phyloP scores from a whole-genome alignment of 1,139 yeast species.

The Lodderomyces jiufengensis region DNA sequence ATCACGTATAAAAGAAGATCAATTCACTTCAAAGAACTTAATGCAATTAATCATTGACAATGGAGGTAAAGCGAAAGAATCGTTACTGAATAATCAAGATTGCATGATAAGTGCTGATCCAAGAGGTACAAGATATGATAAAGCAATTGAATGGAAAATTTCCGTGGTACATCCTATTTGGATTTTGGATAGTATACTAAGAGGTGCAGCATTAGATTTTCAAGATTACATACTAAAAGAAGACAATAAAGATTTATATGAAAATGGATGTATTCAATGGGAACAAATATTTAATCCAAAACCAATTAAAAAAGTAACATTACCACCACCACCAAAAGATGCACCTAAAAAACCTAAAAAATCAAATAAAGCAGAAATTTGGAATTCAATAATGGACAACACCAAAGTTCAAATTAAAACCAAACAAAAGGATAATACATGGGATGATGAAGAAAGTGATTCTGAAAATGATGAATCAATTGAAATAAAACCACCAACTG shows the following conservation, averaged over 20 bases:
- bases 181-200: conserved; percentile 58
- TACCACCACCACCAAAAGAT: conserved; percentile 8
- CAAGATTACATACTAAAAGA: conserved; percentile 37
- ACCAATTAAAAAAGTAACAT: conserved; percentile 3
- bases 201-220: conserved; percentile 58
- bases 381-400: conserved; percentile 51
- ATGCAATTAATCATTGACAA: conserved; percentile 38
- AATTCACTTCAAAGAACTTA: conserved; percentile 23
- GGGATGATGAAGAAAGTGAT: conserved; percentile 28
- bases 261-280: conserved; percentile 58
- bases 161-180: conserved; percentile 75
- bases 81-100: conserved; percentile 49
- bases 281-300: conserved; percentile 19
- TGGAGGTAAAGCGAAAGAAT: conserved; percentile 61
- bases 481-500: neutral
- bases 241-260: conserved; percentile 20
- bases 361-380: conserved; percentile 29
- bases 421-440: conserved; percentile 18
- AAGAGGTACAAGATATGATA: conserved; percentile 58
- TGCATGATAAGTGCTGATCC: conserved; percentile 53
- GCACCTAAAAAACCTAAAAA: conserved; percentile 5
- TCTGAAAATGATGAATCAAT: conserved; percentile 7
- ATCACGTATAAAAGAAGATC: conserved; percentile 11
- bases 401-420: conserved; percentile 16
- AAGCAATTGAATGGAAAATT: conserved; percentile 64